Evolutionary conservation across 345 rosid species (phyloP).

Genomic region (Crucihimalaya himalaica): DNA sequence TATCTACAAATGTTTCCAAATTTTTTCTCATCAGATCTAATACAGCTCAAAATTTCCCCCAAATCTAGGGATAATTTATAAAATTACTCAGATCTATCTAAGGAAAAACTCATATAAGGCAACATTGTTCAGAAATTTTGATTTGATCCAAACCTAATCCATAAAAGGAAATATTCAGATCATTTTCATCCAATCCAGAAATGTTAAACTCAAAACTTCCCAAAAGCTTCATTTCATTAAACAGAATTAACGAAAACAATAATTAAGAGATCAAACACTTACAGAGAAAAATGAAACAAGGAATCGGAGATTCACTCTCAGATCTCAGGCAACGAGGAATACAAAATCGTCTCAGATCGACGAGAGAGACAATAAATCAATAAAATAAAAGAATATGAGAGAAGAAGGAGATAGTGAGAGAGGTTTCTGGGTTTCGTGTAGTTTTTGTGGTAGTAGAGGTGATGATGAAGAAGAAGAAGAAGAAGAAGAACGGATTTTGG

Average conservation of each 20-base stretch:
- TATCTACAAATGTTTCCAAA: constrained; percentile 7
- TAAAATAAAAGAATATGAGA: constrained; percentile 26
- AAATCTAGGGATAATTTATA: not conserved
- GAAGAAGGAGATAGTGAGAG: constrained; percentile 23
- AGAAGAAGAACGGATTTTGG: constrained; percentile 28
- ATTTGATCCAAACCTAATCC: not conserved
- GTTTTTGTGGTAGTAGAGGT: constrained; percentile 6
- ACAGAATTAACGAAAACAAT: not conserved
- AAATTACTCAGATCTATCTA: constrained; percentile 22
- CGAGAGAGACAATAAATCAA: not conserved
- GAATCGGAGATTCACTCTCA: constrained; percentile 11
- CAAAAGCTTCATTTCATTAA: not conserved
- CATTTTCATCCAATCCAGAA: not conserved
- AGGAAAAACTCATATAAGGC: not conserved
- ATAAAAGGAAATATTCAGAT: constrained; percentile 21
- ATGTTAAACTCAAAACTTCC: not conserved
- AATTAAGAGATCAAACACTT: constrained; percentile 1
- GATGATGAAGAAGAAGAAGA: constrained; percentile 10
- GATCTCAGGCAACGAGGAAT: constrained; percentile 2
- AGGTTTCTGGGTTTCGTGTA: constrained; percentile 2
- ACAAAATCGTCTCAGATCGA: constrained; percentile 15
- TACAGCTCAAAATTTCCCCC: not conserved
- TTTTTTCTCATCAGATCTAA: constrained; percentile 18
- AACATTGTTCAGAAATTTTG: not conserved
- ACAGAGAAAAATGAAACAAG: constrained; percentile 18